Conservation (phyloP, 192 early-diverging fungal genomes). For the Backusella circina region DNA sequence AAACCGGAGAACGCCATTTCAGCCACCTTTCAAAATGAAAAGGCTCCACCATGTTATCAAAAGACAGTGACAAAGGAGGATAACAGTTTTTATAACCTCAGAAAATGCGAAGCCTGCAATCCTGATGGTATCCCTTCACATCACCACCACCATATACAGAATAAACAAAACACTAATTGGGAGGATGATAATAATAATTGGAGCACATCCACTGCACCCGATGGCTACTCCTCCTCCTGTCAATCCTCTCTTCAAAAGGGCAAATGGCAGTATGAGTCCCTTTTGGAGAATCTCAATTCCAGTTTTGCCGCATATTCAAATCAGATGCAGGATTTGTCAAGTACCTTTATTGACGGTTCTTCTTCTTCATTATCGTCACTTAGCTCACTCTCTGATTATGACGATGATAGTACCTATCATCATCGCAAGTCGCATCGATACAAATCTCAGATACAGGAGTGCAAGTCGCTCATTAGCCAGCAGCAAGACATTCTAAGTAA, state of each 20-base stretch:
- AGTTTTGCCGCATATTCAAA: neutral
- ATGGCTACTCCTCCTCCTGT: neutral
- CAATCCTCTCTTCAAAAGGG: neutral
- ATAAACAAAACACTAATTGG: conserved; percentile 1
- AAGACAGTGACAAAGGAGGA: neutral
- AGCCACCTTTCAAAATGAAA: neutral
- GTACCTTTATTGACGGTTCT: neutral
- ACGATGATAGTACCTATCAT: neutral
- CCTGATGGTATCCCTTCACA: neutral
- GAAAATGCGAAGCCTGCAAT: neutral
- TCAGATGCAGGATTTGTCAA: neutral
- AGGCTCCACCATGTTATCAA: neutral
- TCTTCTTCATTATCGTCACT: neutral
- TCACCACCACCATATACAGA: neutral
- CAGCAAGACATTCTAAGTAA: neutral
- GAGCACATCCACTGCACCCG: neutral
- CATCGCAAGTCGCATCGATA: neutral
- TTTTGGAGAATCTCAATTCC: neutral
- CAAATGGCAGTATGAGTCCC: neutral
- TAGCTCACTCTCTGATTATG: neutral
- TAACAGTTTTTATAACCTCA: neutral
- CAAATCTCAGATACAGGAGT: neutral
- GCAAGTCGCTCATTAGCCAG: neutral
- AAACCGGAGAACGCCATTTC: neutral
- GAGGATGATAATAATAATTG: neutral